A percentile compares a stretch with the other conserved stretches of the same genome.
Conservation (phyloP, 2,329 filamentous ascomycete species). For the Beauveria medogensis region DNA sequence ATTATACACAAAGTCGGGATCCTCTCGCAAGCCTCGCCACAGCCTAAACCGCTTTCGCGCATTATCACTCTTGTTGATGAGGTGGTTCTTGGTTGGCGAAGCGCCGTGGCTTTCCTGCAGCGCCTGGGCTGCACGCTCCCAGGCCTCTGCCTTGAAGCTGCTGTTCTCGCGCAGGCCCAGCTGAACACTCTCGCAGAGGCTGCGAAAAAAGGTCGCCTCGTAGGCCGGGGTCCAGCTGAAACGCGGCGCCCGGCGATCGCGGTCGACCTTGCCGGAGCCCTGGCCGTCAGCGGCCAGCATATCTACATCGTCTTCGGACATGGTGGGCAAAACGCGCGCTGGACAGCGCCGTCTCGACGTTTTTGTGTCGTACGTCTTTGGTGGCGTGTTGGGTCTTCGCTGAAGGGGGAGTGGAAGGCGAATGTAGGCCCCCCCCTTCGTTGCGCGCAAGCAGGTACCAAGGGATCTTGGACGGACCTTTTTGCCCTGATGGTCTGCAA, state of each 20-base stretch:
- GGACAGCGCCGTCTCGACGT: neutral
- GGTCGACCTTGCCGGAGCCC: slow-evolving; percentile 25
- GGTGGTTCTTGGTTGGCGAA: slow-evolving; percentile 51
- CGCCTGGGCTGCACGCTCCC: slow-evolving; percentile 48
- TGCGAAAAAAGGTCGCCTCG: slow-evolving; percentile 53
- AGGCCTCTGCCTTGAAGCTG: slow-evolving; percentile 54
- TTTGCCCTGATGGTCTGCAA: neutral
- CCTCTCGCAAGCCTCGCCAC: slow-evolving; percentile 50
- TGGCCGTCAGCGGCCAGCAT: slow-evolving; percentile 28
- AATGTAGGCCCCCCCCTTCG: slow-evolving; percentile 8
- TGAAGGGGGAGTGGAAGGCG: slow-evolving; percentile 8
- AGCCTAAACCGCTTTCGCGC: slow-evolving; percentile 55
- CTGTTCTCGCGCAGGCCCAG: slow-evolving; percentile 48
- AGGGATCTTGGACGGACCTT: neutral
- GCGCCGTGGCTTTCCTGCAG: slow-evolving; percentile 47
- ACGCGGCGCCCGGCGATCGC: slow-evolving; percentile 38
- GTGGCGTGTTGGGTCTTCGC: neutral
- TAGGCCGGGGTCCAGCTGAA: slow-evolving; percentile 53
- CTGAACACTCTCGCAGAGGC: slow-evolving; percentile 51
- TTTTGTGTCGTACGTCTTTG: neutral
- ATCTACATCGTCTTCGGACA: slow-evolving; percentile 33
- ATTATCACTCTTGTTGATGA: slow-evolving; percentile 58
- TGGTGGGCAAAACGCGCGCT: slow-evolving; percentile 13
- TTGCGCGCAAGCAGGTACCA: slow-evolving; percentile 9
- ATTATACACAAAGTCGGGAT: slow-evolving; percentile 50